These are phyloP conservation scores for Arthrocladium fulminans DNA, from an alignment of 2,329 filamentous ascomycete species.

Conservation along the genomic window DNA sequence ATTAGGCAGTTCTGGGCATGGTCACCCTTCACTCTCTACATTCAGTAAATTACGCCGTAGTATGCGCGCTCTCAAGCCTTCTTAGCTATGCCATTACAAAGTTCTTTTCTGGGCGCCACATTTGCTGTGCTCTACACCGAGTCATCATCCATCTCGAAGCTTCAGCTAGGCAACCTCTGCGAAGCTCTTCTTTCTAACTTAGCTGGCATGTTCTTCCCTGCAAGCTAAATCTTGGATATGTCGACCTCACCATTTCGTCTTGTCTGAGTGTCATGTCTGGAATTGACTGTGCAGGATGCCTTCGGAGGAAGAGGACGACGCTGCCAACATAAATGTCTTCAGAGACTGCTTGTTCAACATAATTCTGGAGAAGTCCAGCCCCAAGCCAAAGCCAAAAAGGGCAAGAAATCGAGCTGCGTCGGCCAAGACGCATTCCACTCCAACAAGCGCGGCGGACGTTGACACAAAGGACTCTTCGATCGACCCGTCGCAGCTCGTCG, in stretches of 20 bases:
- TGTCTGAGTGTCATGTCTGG: neutral
- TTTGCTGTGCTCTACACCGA: neutral
- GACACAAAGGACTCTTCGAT: constrained; percentile 15
- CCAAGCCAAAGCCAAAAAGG: constrained; percentile 35
- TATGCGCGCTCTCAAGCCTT: too few relatives aligned
- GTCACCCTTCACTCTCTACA: too few relatives aligned
- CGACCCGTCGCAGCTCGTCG: constrained; percentile 60
- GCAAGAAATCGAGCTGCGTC: constrained; percentile 17
- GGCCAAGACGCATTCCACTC: neutral
- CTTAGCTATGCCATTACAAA: too few relatives aligned
- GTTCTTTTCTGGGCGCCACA: too few relatives aligned
- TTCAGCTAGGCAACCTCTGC: neutral
- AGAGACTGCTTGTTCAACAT: constrained; percentile 64
- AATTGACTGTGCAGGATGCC: neutral
- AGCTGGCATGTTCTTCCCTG: too few relatives aligned
- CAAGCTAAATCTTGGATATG: neutral
- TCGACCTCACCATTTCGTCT: neutral
- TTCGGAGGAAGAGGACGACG: constrained; percentile 27
- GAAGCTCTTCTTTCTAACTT: neutral
- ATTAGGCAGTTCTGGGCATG: too few relatives aligned
- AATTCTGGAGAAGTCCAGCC: constrained; percentile 52
- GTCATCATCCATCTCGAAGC: neutral
- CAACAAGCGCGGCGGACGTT: neutral
- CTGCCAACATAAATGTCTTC: constrained; percentile 57
- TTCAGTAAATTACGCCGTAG: too few relatives aligned